phyloP scores from a whole-genome alignment of 805 yeast species.

The Cyberlindnera subsufficiens region DNA sequence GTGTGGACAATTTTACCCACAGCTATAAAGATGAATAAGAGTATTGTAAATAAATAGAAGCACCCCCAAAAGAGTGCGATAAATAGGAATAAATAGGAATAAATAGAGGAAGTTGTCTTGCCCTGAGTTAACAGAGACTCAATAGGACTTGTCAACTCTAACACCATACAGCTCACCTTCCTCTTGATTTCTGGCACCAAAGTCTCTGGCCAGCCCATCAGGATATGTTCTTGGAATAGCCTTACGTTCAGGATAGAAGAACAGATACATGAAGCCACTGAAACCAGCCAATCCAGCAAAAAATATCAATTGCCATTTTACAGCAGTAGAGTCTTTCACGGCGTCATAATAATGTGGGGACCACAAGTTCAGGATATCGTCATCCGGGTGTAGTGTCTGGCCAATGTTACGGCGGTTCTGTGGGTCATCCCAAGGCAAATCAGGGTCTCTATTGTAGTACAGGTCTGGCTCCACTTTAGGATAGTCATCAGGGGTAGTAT shows the following conservation, averaged over 20 bases:
- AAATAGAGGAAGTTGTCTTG: background rate
- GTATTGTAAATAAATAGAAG: too few relatives aligned
- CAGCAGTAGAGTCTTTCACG: constrained; percentile 56
- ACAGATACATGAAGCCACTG: constrained; percentile 40
- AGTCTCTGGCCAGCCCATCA: constrained; percentile 67
- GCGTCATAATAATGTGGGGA: constrained; percentile 70
- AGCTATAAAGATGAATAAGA: too few relatives aligned
- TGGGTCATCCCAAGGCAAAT: constrained; percentile 68
- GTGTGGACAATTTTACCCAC: too few relatives aligned
- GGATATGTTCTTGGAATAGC: constrained; percentile 77
- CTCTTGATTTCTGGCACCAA: constrained; percentile 56
- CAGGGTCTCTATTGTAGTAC: constrained; percentile 66
- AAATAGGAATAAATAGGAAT: background rate
- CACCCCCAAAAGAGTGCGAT: background rate
- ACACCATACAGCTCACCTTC: constrained; percentile 33
- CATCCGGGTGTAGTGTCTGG: constrained; percentile 66
- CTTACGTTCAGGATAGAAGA: constrained; percentile 58
- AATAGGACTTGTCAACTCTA: constrained; percentile 32
- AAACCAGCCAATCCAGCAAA: constrained; percentile 42
- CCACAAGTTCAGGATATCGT: constrained; percentile 79
- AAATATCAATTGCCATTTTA: constrained; percentile 50
- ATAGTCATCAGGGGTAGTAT: constrained; percentile 35
- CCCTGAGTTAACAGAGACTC: background rate
- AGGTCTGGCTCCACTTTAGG: constrained; percentile 54
- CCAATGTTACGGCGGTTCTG: constrained; percentile 75